A percentile compares a stretch with the other conserved stretches of the same genome.
Evolutionary conservation across 331 rosid species (phyloP).

Genomic region (Erythrophleum ivorense): DNA sequence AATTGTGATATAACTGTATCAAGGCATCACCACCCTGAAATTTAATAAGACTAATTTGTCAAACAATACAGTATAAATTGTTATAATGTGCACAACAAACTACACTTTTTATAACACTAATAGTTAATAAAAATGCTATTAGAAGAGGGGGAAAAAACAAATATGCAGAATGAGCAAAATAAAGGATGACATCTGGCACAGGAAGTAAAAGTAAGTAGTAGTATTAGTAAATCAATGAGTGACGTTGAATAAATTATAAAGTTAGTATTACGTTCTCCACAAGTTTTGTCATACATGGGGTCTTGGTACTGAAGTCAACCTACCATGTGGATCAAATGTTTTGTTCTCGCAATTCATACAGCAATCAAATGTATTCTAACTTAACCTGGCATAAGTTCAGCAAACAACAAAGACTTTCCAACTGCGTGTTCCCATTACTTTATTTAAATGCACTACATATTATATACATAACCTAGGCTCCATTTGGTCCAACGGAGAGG

Average conservation of each 20-base stretch:
- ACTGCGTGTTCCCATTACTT: not conserved
- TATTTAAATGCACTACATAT: not conserved
- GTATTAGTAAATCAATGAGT: not conserved
- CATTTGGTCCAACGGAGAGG: too few species aligned
- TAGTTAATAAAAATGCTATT: not conserved
- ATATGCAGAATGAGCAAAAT: constrained; percentile 9
- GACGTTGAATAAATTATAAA: not conserved
- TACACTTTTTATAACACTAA: not conserved
- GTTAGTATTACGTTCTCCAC: not conserved
- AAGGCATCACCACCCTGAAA: constrained; percentile 95
- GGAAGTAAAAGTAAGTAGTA: not conserved
- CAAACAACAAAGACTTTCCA: not conserved
- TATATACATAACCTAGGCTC: not conserved
- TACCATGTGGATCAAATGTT: constrained; percentile 9
- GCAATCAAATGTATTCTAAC: constrained; percentile 1
- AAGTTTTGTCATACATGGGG: not conserved
- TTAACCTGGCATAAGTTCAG: not conserved
- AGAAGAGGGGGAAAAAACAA: constrained; percentile 2
- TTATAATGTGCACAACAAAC: not conserved
- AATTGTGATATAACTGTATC: constrained; percentile 87
- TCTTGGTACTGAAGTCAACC: constrained; percentile 18
- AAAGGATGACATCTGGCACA: not conserved
- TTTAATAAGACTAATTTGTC: constrained; percentile 33
- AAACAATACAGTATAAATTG: constrained; percentile 13
- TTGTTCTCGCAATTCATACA: not conserved